Percentiles rank a stretch among this genome's conserved stretches.
phyloP scores from a whole-genome alignment of 805 yeast genomes.

The Zygotorulaspora danielsina region DNA sequence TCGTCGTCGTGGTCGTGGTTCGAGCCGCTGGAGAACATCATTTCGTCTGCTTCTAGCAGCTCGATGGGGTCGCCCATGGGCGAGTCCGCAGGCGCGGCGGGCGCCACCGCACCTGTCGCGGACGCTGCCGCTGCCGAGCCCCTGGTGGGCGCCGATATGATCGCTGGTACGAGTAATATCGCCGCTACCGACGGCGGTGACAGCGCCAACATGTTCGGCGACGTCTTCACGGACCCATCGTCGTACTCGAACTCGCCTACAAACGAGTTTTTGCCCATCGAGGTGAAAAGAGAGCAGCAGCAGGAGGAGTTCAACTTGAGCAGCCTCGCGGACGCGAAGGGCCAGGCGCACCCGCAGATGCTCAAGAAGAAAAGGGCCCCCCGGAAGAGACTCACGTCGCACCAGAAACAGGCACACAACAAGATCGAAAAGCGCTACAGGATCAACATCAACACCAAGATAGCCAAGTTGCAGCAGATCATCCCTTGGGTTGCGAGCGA shows the following conservation, averaged over 20 bases:
- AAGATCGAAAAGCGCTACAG: conserved; percentile 68
- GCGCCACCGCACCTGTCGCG: neutral
- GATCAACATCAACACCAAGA: conserved; percentile 67
- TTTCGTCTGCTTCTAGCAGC: conserved; percentile 26
- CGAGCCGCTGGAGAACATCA: conserved; percentile 27
- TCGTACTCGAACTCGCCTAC: conserved; percentile 13
- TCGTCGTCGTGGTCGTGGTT: conserved; percentile 24
- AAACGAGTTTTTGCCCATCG: conserved; percentile 1
- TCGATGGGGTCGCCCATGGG: conserved; percentile 23
- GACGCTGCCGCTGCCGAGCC: conserved; percentile 2
- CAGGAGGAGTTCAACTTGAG: conserved; percentile 8
- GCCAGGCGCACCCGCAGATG: conserved; percentile 3
- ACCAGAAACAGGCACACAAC: conserved; percentile 69
- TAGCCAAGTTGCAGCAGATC: conserved; percentile 59
- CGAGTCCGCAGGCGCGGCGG: conserved; percentile 3
- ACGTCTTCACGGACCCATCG: conserved; percentile 12
- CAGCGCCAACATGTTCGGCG: conserved; percentile 3
- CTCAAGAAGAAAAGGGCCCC: conserved; percentile 45
- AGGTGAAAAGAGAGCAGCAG: conserved; percentile 7
- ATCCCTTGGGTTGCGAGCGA: conserved; percentile 66
- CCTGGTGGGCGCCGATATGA: conserved; percentile 1
- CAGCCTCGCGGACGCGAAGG: conserved; percentile 3
- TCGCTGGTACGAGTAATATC: conserved; percentile 1
- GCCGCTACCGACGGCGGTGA: neutral
- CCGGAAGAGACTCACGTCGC: conserved; percentile 51